These are phyloP conservation scores for Zea mays DNA, from an alignment of 176 grass and related monocot species.

Conservation along the genomic window Zm-B73-REFERENCE-NAM-5.0 NC_050096.1:200101001-200101500, in stretches of 20 bases:
- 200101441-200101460: conserved; percentile 75
- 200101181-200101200: conserved; percentile 8
- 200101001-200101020: neutral
- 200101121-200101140: too few relatives aligned
- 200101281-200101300: neutral
- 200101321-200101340: neutral
- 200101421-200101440: conserved; percentile 67
- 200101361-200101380: conserved; percentile 70
- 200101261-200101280: conserved; percentile 4
- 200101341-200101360: conserved; percentile 4
- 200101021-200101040: neutral
- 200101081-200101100: neutral
- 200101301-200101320: neutral
- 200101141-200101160: too few relatives aligned
- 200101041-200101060: conserved; percentile 8
- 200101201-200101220: neutral
- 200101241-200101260: neutral
- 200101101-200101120: conserved; percentile 2
- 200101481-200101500: conserved; percentile 92
- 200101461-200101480: conserved; percentile 79
- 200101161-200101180: too few relatives aligned
- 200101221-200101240: conserved; percentile 10
- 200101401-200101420: conserved; percentile 73
- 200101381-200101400: conserved; percentile 99
- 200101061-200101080: neutral